Evolutionary conservation across 1,284 basidiomycete species (phyloP), one percentile per base, ranked within the genome.

Genomic region (Rhodotorula sp.): DNA sequence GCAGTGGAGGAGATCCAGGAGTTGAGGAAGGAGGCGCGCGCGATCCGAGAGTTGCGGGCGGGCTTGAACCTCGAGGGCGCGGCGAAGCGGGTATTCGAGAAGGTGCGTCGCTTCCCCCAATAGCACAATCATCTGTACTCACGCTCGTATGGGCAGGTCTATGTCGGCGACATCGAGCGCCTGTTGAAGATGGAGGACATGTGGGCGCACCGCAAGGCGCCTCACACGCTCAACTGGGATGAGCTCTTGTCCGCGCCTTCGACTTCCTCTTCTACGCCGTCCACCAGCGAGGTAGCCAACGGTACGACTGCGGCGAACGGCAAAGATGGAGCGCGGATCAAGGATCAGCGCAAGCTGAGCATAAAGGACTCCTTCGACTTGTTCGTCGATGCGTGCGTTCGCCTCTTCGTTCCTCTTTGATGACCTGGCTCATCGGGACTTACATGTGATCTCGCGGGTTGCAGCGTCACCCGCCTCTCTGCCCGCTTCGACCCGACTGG

Each of bases 101-200:
- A 98, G 86, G 92, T 91, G 69, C 44, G 37, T 50, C 28, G 2
- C 20, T 26, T 24, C 28, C 15, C 22, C 2, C 24, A n/a, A n/a
- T n/a, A n/a, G n/a, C n/a, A n/a, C n/a, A n/a, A n/a, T n/a, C n/a
- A n/a, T n/a, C n/a, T n/a, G 53, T 4, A 40, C 40, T 46, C 37
- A 22, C 15, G 37, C 10, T 28, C 28, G 4, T 2, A 26, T 8
- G 16, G 18, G 4, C 59, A 94, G 91, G 89, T 98, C 15, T 99
- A 94, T 83, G 84, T 88, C 72, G 81, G 86, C 2, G 96, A 99
- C 76, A 92, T 98, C 75, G 85, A 87, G 67, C 91, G 96, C 59
- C 84, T 99, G 2, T 83, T 99, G 20, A 86, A 86, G 20, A 99
- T 99, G 96, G 84, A 88, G n/a, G 95, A 98, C 77, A 98, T 99